Percentiles rank a stretch among this genome's conserved stretches.
Conservation (phyloP, 1,139 yeast species). For the Meyerozyma elateridarum region DNA sequence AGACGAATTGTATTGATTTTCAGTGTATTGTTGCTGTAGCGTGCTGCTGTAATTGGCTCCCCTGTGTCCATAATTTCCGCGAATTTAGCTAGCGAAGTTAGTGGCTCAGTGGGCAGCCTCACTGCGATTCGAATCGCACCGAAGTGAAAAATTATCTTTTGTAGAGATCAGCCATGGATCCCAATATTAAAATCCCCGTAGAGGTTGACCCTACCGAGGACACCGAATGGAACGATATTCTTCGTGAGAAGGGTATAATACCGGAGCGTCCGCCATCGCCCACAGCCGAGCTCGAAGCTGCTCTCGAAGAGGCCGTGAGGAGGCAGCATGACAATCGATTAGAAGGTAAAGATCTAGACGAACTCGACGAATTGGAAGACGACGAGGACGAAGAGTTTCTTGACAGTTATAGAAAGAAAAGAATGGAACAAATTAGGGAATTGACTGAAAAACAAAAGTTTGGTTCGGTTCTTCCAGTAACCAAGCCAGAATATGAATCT, state of each 20-base stretch:
- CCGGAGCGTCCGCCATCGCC: conserved; percentile 93
- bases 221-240: conserved; percentile 97
- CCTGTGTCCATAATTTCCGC: no score
- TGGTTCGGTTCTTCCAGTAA: conserved; percentile 72
- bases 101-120: no score
- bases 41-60: no score
- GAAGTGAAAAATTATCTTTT: no score
- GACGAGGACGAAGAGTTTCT: conserved; percentile 75
- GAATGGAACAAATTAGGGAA: conserved; percentile 67
- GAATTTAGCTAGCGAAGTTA: no score
- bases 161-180: conserved; percentile 4
- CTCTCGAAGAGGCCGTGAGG: conserved; percentile 74
- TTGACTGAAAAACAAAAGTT: conserved; percentile 59
- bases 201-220: conserved; percentile 95
- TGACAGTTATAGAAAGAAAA: conserved; percentile 65
- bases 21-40: no score
- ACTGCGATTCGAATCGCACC: no score
- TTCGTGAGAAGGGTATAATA: conserved; percentile 83
- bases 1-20: no score
- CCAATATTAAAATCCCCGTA: conserved; percentile 53
- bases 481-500: conserved; percentile 80
- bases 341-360: conserved; percentile 72
- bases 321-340: conserved; percentile 72
- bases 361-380: conserved; percentile 75
- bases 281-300: conserved; percentile 79